These are phyloP conservation scores for Corylus heterophylla DNA, from an alignment of 306 rosid genomes.

Conservation along the genomic window DNA sequence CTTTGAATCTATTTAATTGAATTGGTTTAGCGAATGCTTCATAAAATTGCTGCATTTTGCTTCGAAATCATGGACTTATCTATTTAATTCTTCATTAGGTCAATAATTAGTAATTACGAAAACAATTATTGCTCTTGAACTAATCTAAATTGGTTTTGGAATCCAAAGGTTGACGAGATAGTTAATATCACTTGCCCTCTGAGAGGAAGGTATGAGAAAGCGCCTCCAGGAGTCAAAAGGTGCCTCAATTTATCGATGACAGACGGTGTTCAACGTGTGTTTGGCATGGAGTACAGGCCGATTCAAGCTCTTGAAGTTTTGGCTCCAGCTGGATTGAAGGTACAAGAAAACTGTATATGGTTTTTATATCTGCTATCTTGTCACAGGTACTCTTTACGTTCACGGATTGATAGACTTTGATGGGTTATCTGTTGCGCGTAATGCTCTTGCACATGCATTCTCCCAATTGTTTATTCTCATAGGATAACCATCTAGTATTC, in stretches of 20 bases:
- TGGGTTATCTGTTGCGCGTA: background rate
- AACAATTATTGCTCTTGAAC: background rate
- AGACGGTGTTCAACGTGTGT: conserved; percentile 77
- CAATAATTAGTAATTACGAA: background rate
- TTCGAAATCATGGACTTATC: no score
- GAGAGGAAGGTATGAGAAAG: conserved; percentile 61
- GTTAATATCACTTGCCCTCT: conserved; percentile 67
- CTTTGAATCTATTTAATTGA: background rate
- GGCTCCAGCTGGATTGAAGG: conserved; percentile 90
- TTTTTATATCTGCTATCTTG: background rate
- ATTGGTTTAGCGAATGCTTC: no score
- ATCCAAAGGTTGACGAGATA: conserved; percentile 72
- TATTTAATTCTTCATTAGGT: background rate
- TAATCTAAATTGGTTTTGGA: background rate
- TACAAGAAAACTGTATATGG: conserved; percentile 11
- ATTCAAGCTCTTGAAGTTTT: conserved; percentile 71
- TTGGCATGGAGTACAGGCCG: conserved; percentile 93
- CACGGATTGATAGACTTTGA: no score
- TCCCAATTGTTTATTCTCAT: background rate
- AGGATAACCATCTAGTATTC: background rate
- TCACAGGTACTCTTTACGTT: no score
- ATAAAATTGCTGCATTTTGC: no score
- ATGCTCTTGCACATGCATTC: background rate
- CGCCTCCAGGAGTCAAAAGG: conserved; percentile 67
- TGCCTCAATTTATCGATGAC: conserved; percentile 89